Evolutionary conservation across 768 basidiomycete genomes (phyloP).

Genomic region (Lyophyllum shimeji): DNA sequence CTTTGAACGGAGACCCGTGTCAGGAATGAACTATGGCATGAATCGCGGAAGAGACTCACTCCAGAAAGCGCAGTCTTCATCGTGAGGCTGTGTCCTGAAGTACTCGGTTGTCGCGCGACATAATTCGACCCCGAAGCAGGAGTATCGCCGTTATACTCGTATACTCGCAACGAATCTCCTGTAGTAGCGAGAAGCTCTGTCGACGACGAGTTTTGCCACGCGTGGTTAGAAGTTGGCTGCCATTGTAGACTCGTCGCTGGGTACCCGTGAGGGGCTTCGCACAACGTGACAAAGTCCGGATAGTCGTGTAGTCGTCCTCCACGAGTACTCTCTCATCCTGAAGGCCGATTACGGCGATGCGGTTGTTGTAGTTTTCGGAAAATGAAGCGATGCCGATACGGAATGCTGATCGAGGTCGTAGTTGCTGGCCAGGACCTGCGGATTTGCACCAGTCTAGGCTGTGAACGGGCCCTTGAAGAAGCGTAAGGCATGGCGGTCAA

Average conservation of each 20-base stretch:
- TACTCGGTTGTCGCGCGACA: conserved; percentile 63
- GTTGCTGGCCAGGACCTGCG: conserved; percentile 68
- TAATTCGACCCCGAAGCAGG: conserved; percentile 57
- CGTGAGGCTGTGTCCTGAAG: conserved; percentile 61
- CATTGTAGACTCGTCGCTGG: conserved; percentile 93
- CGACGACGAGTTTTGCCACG: conserved; percentile 62
- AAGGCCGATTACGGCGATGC: conserved; percentile 75
- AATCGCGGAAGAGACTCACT: conserved; percentile 44
- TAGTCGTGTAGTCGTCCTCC: conserved; percentile 83
- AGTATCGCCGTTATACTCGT: conserved; percentile 80
- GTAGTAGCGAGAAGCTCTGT: conserved; percentile 92
- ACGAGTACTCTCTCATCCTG: conserved; percentile 87
- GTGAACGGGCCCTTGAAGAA: conserved; percentile 73
- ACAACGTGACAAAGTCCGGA: conserved; percentile 84
- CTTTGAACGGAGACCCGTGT: conserved; percentile 29
- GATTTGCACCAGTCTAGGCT: conserved; percentile 89
- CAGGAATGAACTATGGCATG: conserved; percentile 6
- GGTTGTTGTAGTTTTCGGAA: conserved; percentile 80
- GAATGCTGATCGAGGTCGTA: conserved; percentile 74
- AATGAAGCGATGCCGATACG: conserved; percentile 86
- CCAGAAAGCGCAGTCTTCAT: conserved; percentile 81
- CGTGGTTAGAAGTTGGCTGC: conserved; percentile 75
- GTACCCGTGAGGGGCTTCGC: conserved; percentile 84
- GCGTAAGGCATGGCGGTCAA: conserved; percentile 7
- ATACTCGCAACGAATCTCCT: conserved; percentile 89